Percentiles rank a stretch among this genome's conserved stretches.
These are phyloP conservation scores for Yamadazyma membranifaciens DNA, from an alignment of 1,139 yeast genomes.

Conservation along the genomic window DNA sequence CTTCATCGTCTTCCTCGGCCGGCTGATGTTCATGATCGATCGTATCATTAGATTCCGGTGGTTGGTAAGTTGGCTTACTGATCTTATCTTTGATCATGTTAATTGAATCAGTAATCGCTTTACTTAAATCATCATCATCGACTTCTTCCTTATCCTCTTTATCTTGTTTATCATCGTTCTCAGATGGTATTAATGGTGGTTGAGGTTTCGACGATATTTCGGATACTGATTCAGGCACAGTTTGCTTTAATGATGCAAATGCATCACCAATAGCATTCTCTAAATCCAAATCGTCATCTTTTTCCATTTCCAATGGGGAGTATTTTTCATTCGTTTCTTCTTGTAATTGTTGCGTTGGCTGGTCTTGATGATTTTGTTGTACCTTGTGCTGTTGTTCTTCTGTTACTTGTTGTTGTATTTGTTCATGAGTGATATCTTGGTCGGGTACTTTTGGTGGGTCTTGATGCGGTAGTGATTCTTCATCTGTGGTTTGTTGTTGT, in stretches of 20 bases:
- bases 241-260: conserved; percentile 25
- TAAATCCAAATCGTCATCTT: conserved; percentile 23
- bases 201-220: neutral
- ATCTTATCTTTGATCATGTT: conserved; percentile 5
- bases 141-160: conserved; percentile 6
- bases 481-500: conserved; percentile 8
- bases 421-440: conserved; percentile 2
- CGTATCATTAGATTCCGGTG: neutral
- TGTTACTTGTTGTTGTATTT: conserved; percentile 1
- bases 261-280: conserved; percentile 36
- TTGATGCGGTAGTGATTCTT: neutral
- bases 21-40: neutral
- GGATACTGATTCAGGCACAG: conserved; percentile 1
- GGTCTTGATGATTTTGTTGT: neutral
- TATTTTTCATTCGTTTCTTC: conserved; percentile 3
- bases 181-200: conserved; percentile 1
- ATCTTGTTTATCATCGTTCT: neutral
- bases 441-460: conserved; percentile 2
- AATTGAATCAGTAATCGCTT: conserved; percentile 4
- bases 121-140: conserved; percentile 13
- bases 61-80: neutral
- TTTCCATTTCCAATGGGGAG: conserved; percentile 17
- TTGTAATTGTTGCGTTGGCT: neutral
- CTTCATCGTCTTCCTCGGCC: conserved; percentile 1
- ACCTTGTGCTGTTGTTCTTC: neutral